phyloP scores from a whole-genome alignment of 139 green algal species.

The Penium margaritaceum region DNA sequence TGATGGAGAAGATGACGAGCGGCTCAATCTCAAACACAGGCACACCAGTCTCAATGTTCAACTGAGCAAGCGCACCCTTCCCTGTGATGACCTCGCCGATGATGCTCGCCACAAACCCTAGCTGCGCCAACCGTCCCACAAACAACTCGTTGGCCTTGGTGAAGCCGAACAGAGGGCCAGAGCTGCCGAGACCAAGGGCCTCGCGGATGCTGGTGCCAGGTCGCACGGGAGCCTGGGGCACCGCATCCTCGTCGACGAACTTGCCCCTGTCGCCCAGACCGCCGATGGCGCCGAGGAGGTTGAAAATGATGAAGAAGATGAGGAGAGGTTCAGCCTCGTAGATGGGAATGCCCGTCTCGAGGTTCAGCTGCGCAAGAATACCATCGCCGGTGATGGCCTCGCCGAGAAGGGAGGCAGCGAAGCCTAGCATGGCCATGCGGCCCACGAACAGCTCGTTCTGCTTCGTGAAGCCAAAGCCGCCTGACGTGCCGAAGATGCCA shows the following conservation, averaged over 20 bases:
- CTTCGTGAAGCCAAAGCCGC: constrained; percentile 59
- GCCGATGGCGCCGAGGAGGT: constrained; percentile 40
- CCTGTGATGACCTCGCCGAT: constrained; percentile 59
- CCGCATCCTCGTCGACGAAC: constrained; percentile 28
- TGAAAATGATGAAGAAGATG: constrained; percentile 55
- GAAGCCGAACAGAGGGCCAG: constrained; percentile 58
- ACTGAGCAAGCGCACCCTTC: constrained; percentile 62
- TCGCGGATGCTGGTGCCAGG: constrained; percentile 45
- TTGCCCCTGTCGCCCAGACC: constrained; percentile 22
- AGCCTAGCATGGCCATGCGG: constrained; percentile 67
- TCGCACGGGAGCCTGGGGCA: constrained; percentile 41
- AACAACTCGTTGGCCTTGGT: constrained; percentile 73
- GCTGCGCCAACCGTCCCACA: constrained; percentile 68
- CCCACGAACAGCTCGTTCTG: constrained; percentile 73
- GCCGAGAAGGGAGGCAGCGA: constrained; percentile 63
- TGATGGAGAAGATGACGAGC: constrained; percentile 57
- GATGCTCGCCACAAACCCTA: constrained; percentile 61
- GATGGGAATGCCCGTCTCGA: constrained; percentile 62
- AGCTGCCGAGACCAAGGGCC: constrained; percentile 58
- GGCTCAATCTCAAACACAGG: constrained; percentile 56
- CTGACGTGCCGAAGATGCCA: constrained; percentile 27
- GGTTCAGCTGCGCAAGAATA: constrained; percentile 60
- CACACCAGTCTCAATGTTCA: constrained; percentile 56
- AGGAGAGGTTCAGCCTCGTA: constrained; percentile 61
- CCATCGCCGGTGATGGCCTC: constrained; percentile 70